Evolutionary conservation across 352 stramenopile species (phyloP), one percentile per base, ranked within the genome.

Genomic region (Plasmopara viticola): DNA sequence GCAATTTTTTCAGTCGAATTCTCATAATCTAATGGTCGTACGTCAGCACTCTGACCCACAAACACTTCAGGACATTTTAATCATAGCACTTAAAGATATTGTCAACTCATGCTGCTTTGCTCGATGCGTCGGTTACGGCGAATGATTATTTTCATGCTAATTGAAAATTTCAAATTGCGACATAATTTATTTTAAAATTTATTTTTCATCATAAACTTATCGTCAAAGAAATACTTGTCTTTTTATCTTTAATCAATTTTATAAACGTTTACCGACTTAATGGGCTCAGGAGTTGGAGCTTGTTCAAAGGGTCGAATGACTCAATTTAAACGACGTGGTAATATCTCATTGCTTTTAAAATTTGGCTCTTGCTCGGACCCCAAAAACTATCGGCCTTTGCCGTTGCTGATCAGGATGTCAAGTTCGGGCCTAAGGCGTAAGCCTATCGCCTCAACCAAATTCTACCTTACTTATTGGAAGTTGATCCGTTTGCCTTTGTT

Each of bases 1-100:
- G 42, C 7, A 45, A 10, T 1, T 57, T 0, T 57, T 57, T 18
- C 51, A 51, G n/a, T 57, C 51, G 3, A 20, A 51, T 18, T 45
- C 31, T 6, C 18, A 17, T 6, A 31, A 57, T 17, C 33, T 51
- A 2, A 28, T 31, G 1, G 51, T 57, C 13, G 33, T 31, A 31
- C 33, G 31, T 28, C 9, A 18, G 9, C 31, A 30, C 0, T 57
- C 51, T n/a, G 42, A 57, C 20, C 1, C 2, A 31, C 0, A 20
- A 6, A 50, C 44, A 44, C 40, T 49, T 6, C 6, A 45, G 6
- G 28, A 30, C 14, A 48, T 48, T 48, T 20, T 40, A 12, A 25
- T 29, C 25, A 29, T 38, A 6, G 28, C 20, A 25, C 20, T 25
- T 3, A 25, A 25, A 25, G 20, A 25, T 25, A 25, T 8, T 4